phyloP scores from a whole-genome alignment of 805 yeast genomes.

The Kuraishia capsulata region DNA sequence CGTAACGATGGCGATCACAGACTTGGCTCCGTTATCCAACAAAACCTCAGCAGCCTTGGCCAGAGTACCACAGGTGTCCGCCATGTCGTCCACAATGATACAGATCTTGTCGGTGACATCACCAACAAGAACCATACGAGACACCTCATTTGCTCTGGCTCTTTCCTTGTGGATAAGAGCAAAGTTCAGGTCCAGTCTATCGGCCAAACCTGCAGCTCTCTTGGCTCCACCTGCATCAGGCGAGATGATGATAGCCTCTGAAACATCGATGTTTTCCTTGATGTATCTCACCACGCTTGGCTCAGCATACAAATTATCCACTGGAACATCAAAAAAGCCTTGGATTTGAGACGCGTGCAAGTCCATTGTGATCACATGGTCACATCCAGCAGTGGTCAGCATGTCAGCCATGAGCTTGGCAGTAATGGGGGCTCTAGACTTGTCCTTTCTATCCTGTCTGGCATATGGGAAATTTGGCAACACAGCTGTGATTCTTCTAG shows the following conservation, averaged over 20 bases:
- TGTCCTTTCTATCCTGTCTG: conserved; percentile 83
- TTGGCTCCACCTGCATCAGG: conserved; percentile 92
- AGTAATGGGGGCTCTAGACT: conserved; percentile 77
- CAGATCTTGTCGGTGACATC: conserved; percentile 72
- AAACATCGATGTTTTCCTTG: conserved; percentile 45
- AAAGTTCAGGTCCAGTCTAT: conserved; percentile 67
- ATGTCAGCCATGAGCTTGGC: conserved; percentile 80
- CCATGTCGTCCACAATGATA: conserved; percentile 81
- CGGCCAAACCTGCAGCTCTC: conserved; percentile 81
- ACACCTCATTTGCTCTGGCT: conserved; percentile 75
- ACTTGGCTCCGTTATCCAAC: conserved; percentile 56
- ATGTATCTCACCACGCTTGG: conserved; percentile 74
- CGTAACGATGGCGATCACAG: conserved; percentile 75
- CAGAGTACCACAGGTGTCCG: conserved; percentile 82
- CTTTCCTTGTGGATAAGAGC: conserved; percentile 83
- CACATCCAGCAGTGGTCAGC: conserved; percentile 77
- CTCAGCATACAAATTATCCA: conserved; percentile 77
- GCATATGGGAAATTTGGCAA: conserved; percentile 82
- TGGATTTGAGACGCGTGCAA: conserved; percentile 85
- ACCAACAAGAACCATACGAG: conserved; percentile 79
- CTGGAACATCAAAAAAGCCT: conserved; percentile 78
- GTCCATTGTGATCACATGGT: conserved; percentile 83
- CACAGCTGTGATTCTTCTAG: conserved; percentile 75
- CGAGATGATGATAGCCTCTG: conserved; percentile 66
- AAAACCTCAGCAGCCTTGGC: conserved; percentile 76